Evolutionary conservation across 176 grass and related monocot species (phyloP).

Genomic region (Aechmea fasciata): DNA sequence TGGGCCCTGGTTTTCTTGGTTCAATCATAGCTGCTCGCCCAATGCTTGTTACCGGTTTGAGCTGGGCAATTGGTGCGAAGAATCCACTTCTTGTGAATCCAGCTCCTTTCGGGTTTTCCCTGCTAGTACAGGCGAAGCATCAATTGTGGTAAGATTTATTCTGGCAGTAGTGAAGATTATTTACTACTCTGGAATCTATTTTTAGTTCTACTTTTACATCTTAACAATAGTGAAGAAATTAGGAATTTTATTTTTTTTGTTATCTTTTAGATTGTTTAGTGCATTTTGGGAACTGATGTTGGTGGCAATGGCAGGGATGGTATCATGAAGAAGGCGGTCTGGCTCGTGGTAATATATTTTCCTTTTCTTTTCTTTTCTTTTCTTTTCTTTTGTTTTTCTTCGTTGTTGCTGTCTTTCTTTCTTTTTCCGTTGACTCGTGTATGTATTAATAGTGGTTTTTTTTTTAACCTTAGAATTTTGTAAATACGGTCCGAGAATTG

Average conservation of each 20-base stretch:
- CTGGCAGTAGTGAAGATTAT: neutral
- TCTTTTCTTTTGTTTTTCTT: neutral
- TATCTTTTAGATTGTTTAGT: constrained; percentile 8
- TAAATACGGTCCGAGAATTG: constrained; percentile 56
- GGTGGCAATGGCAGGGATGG: constrained; percentile 47
- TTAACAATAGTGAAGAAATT: neutral
- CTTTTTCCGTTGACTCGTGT: neutral
- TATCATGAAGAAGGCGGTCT: constrained; percentile 19
- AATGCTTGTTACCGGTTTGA: constrained; percentile 62
- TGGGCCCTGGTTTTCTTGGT: constrained; percentile 73
- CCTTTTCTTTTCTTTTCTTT: constrained; percentile 14
- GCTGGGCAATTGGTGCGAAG: constrained; percentile 10
- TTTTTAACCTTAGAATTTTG: constrained; percentile 26
- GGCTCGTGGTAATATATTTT: constrained; percentile 32
- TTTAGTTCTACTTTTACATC: constrained; percentile 14
- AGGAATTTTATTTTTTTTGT: constrained; percentile 12
- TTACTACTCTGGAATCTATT: neutral
- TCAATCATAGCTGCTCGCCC: constrained; percentile 85
- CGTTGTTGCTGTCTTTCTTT: neutral
- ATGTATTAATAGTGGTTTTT: constrained; percentile 1
- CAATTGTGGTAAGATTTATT: constrained; percentile 31
- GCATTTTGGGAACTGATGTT: constrained; percentile 16
- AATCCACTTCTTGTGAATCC: constrained; percentile 11
- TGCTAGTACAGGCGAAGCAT: constrained; percentile 23
- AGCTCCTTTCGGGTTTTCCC: constrained; percentile 29